Conservation (phyloP, 75 land plant genomes). For the Pinus albicaulis region DNA sequence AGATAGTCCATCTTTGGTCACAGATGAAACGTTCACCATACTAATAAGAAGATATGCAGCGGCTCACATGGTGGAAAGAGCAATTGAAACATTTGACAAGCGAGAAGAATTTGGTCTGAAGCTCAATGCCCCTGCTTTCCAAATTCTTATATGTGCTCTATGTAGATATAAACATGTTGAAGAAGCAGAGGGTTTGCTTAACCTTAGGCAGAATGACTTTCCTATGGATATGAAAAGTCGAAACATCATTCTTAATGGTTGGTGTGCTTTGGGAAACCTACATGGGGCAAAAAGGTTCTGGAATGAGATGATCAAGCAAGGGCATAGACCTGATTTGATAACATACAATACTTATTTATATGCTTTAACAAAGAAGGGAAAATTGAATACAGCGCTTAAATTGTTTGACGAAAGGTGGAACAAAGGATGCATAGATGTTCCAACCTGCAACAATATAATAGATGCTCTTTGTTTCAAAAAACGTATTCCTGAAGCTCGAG, state of each 20-base stretch:
- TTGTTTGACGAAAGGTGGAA: conserved; percentile 64
- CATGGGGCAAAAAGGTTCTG: conserved; percentile 54
- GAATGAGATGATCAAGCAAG: conserved; percentile 52
- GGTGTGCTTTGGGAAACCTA: conserved; percentile 52
- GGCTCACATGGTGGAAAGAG: conserved; percentile 49
- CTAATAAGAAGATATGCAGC: conserved; percentile 46
- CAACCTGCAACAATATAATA: conserved; percentile 58
- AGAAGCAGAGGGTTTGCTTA: conserved; percentile 47
- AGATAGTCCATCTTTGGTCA: conserved; percentile 13
- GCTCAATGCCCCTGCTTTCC: conserved; percentile 38
- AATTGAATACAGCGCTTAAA: conserved; percentile 50
- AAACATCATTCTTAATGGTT: conserved; percentile 75
- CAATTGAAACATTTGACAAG: conserved; percentile 38
- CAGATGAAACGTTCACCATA: conserved; percentile 32
- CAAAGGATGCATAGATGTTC: conserved; percentile 52
- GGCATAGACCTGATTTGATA: conserved; percentile 45
- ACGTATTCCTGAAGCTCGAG: conserved; percentile 50
- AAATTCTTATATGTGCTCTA: conserved; percentile 47
- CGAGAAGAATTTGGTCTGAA: conserved; percentile 36
- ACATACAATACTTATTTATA: conserved; percentile 57
- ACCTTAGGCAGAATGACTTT: conserved; percentile 29
- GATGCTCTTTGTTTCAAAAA: conserved; percentile 71
- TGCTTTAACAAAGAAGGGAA: conserved; percentile 60
- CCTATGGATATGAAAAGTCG: conserved; percentile 37
- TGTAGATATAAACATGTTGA: conserved; percentile 66